phyloP scores from a whole-genome alignment of 805 yeast species.

The Candida schatavii region DNA sequence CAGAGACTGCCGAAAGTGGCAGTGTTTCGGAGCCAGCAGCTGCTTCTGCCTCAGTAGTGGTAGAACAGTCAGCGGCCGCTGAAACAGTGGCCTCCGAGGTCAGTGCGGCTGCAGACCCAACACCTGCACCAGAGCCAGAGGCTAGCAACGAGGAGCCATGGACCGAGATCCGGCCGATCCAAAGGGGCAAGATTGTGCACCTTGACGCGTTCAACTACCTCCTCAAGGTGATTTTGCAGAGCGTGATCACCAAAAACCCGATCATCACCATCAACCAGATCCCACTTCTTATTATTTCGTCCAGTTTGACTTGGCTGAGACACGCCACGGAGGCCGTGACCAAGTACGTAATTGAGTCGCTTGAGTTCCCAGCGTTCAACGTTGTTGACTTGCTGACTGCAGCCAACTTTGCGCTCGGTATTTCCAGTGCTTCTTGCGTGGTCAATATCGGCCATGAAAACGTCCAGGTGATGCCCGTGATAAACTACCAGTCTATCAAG shows the following conservation, averaged over 20 bases:
- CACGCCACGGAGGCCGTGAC: conserved; percentile 65
- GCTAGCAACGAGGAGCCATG: conserved; percentile 18
- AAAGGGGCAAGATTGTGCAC: conserved; percentile 61
- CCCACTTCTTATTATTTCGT: conserved; percentile 67
- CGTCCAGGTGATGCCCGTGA: conserved; percentile 76
- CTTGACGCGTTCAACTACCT: conserved; percentile 68
- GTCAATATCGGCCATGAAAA: conserved; percentile 77
- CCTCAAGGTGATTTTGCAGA: conserved; percentile 43
- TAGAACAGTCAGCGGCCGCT: not conserved
- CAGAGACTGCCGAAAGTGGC: conserved; percentile 1
- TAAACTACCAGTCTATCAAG: conserved; percentile 63
- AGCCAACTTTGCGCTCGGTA: conserved; percentile 70
- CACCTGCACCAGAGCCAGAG: not conserved
- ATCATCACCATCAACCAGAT: conserved; percentile 57
- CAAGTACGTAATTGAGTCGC: conserved; percentile 68
- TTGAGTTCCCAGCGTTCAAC: conserved; percentile 71
- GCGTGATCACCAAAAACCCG: conserved; percentile 36
- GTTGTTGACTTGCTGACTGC: conserved; percentile 67
- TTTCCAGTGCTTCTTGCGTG: conserved; percentile 62
- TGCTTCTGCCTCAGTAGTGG: not conserved
- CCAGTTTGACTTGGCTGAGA: conserved; percentile 65
- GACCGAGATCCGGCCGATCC: conserved; percentile 59
- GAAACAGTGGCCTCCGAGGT: not conserved
- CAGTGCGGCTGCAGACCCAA: not conserved
- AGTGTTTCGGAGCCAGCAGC: not conserved